Percentiles rank a stretch among this genome's conserved stretches.
Conservation (phyloP, 768 basidiomycete species). For the Piloderma croceum region DNA sequence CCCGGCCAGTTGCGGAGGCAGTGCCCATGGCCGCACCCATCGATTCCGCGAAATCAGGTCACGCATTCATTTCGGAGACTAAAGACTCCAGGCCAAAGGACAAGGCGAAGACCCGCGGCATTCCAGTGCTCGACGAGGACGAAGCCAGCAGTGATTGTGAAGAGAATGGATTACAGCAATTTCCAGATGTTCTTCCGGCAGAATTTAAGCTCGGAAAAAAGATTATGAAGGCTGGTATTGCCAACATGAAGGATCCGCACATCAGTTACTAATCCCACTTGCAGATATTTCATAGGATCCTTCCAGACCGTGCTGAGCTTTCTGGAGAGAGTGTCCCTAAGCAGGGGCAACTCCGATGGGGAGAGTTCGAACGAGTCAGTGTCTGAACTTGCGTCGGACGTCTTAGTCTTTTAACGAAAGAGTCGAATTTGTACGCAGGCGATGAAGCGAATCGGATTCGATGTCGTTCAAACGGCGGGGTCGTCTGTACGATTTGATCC, state of each 20-base stretch:
- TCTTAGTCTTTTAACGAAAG: too few relatives aligned
- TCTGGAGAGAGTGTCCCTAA: constrained; percentile 7
- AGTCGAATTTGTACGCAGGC: too few relatives aligned
- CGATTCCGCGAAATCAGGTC: constrained; percentile 8
- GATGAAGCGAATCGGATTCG: constrained; percentile 8
- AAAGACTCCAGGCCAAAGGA: constrained; percentile 3
- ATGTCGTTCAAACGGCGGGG: constrained; percentile 4
- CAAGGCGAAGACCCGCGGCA: too few relatives aligned
- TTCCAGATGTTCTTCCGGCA: constrained; percentile 10
- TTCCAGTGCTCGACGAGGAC: not conserved
- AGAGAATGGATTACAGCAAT: not conserved
- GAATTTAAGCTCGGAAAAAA: constrained; percentile 16
- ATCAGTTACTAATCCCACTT: not conserved
- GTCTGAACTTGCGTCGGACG: too few relatives aligned
- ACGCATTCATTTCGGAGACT: constrained; percentile 4
- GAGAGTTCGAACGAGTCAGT: constrained; percentile 14
- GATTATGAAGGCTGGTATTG: constrained; percentile 11
- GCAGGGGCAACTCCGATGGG: constrained; percentile 18
- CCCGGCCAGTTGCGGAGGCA: not conserved
- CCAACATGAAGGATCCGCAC: too few relatives aligned
- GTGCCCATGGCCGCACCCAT: constrained; percentile 6
- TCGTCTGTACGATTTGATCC: constrained; percentile 9
- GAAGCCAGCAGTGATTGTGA: constrained; percentile 1
- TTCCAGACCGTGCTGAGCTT: constrained; percentile 13
- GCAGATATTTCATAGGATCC: constrained; percentile 1